Conservation (phyloP, 768 basidiomycete species). For the Nidularia sp. region DNA sequence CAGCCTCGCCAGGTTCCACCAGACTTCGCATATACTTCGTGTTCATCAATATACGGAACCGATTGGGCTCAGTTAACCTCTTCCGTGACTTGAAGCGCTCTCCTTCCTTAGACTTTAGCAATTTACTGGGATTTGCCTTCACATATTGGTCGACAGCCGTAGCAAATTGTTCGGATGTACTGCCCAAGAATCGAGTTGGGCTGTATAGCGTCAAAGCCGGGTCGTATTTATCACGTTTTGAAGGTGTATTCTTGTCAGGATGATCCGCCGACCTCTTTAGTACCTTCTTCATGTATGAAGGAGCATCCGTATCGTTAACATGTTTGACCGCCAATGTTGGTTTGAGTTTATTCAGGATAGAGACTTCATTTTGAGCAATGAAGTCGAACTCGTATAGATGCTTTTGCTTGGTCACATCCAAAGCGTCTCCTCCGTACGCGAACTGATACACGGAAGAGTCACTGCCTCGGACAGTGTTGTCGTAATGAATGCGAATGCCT, state of each 20-base stretch:
- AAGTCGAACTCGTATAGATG: constrained; percentile 94
- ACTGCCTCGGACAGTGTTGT: constrained; percentile 94
- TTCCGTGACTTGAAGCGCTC: constrained; percentile 37
- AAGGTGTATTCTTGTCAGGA: constrained; percentile 30
- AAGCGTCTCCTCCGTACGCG: constrained; percentile 91
- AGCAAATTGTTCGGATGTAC: constrained; percentile 91
- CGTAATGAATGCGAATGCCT: constrained; percentile 94
- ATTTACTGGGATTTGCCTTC: constrained; percentile 60
- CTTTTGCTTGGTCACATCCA: constrained; percentile 97
- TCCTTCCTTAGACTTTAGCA: constrained; percentile 31
- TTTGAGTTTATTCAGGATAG: constrained; percentile 69
- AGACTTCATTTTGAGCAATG: constrained; percentile 78
- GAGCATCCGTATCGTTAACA: constrained; percentile 66
- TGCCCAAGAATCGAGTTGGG: constrained; percentile 79
- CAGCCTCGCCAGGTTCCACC: constrained; percentile 98
- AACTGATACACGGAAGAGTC: constrained; percentile 95
- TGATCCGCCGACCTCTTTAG: constrained; percentile 64
- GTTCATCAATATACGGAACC: constrained; percentile 83
- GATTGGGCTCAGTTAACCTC: constrained; percentile 39
- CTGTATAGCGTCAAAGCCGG: constrained; percentile 74
- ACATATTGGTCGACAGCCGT: constrained; percentile 74
- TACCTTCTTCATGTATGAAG: constrained; percentile 83
- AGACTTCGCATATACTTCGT: constrained; percentile 91
- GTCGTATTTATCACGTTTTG: constrained; percentile 58
- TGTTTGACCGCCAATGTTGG: constrained; percentile 54